These are phyloP conservation scores for Plectosphaerella plurivora DNA, from an alignment of 2,329 filamentous ascomycete genomes.

Conservation along the genomic window DNA sequence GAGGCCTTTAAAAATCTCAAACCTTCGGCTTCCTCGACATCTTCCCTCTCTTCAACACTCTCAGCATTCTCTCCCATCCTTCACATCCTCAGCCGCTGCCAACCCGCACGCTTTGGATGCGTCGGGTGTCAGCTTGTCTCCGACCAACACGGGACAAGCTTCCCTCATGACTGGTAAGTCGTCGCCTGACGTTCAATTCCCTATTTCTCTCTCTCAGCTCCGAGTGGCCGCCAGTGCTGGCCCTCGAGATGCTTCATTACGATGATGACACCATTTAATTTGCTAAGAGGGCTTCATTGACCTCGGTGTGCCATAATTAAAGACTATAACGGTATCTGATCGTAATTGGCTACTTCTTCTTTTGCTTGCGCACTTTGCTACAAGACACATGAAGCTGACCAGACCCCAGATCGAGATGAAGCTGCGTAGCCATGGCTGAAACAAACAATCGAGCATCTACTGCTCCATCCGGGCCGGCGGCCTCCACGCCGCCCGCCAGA, in stretches of 20 bases:
- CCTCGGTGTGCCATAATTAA: slow-evolving; percentile 63
- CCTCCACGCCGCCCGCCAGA: slow-evolving; percentile 10
- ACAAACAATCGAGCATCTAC: no score
- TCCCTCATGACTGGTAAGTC: slow-evolving; percentile 16
- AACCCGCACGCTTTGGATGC: background rate
- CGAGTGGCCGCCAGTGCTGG: background rate
- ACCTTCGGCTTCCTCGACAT: background rate
- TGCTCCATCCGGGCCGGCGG: no score
- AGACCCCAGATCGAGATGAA: slow-evolving; percentile 43
- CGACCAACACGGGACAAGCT: background rate
- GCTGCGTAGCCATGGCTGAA: slow-evolving; percentile 37
- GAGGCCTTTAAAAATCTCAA: background rate
- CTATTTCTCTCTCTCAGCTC: slow-evolving; percentile 3
- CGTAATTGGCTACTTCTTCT: slow-evolving; percentile 19
- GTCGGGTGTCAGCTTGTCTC: background rate
- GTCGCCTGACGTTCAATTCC: background rate
- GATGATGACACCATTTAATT: slow-evolving; percentile 56
- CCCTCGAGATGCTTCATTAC: slow-evolving; percentile 15
- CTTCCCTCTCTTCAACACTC: background rate
- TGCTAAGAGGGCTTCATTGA: slow-evolving; percentile 57
- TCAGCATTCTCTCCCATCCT: background rate
- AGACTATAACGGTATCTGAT: slow-evolving; percentile 99
- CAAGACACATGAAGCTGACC: slow-evolving; percentile 10
- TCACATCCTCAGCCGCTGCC: background rate
- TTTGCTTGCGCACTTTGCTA: background rate